Percentiles rank a stretch among this genome's conserved stretches.
Evolutionary conservation across 768 basidiomycete genomes (phyloP).

Genomic region (Sutorius australiensis): DNA sequence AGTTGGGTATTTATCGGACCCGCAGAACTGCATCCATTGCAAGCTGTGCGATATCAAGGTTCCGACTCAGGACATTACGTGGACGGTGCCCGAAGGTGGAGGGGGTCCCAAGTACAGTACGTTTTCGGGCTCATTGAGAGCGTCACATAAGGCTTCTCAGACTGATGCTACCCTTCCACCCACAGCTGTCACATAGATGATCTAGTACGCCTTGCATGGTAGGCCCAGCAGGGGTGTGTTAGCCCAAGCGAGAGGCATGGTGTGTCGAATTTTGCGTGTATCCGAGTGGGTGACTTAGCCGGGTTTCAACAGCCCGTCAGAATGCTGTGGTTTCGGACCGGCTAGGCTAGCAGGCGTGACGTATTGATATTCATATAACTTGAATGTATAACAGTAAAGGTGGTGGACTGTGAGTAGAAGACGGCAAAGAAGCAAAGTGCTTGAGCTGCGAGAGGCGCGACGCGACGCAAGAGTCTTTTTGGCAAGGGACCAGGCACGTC

Average conservation of each 20-base stretch:
- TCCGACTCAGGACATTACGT: conserved; percentile 94
- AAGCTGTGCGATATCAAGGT: conserved; percentile 96
- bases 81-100: conserved; percentile 95
- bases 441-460: too few species aligned
- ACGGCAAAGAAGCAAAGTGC: too few species aligned
- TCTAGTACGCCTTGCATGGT: not conserved
- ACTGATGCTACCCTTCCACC: not conserved
- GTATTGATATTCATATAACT: too few species aligned
- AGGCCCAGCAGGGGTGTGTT: too few species aligned
- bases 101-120: conserved; percentile 95
- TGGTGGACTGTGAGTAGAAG: too few species aligned
- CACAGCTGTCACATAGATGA: conserved; percentile 19
- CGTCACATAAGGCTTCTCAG: not conserved
- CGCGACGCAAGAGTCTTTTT: too few species aligned
- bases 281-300: too few species aligned
- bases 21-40: conserved; percentile 92
- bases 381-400: too few species aligned
- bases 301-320: too few species aligned
- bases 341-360: too few species aligned
- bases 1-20: not conserved
- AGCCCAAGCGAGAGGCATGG: not conserved
- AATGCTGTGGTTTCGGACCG: too few species aligned
- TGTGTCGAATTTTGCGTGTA: not conserved
- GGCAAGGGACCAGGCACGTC: too few species aligned
- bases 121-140: not conserved